These are phyloP conservation scores for Iberis pinnata DNA, from an alignment of 345 rosid species.

Conservation along the genomic window DNA sequence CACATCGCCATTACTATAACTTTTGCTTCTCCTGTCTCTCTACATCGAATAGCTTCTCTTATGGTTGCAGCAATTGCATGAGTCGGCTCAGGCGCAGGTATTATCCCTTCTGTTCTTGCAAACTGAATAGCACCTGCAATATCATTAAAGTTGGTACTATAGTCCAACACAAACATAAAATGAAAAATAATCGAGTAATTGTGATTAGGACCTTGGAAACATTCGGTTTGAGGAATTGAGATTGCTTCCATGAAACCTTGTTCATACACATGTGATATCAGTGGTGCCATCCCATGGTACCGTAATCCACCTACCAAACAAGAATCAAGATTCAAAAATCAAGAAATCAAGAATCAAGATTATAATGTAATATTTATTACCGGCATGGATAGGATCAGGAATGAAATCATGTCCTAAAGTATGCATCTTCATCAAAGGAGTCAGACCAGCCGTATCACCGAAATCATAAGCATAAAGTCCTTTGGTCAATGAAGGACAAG, in stretches of 20 bases:
- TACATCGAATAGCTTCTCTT: slow-evolving; percentile 76
- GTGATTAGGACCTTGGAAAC: slow-evolving; percentile 49
- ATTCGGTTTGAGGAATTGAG: slow-evolving; percentile 72
- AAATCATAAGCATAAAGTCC: slow-evolving; percentile 86
- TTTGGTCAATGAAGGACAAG: slow-evolving; percentile 85
- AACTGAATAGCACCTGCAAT: slow-evolving; percentile 71
- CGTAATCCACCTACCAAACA: slow-evolving; percentile 65
- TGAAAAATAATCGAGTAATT: not conserved
- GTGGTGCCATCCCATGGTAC: slow-evolving; percentile 94
- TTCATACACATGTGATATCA: slow-evolving; percentile 77
- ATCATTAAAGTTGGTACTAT: not conserved
- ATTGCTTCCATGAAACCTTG: slow-evolving; percentile 82
- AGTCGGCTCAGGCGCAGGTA: slow-evolving; percentile 90
- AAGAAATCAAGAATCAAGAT: slow-evolving; percentile 1
- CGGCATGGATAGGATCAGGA: slow-evolving; percentile 96
- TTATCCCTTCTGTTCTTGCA: slow-evolving; percentile 81
- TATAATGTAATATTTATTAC: slow-evolving; percentile 29
- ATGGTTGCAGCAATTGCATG: slow-evolving; percentile 94
- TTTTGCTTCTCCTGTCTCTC: slow-evolving; percentile 69
- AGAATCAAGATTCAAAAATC: not conserved
- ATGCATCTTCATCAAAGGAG: slow-evolving; percentile 99
- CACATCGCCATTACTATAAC: slow-evolving; percentile 90
- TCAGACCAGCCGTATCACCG: slow-evolving; percentile 84
- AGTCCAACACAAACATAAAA: not conserved
- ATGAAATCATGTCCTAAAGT: slow-evolving; percentile 94